phyloP scores from a whole-genome alignment of 495 filamentous ascomycete species.

The Hypoxylon intermedium region DNA sequence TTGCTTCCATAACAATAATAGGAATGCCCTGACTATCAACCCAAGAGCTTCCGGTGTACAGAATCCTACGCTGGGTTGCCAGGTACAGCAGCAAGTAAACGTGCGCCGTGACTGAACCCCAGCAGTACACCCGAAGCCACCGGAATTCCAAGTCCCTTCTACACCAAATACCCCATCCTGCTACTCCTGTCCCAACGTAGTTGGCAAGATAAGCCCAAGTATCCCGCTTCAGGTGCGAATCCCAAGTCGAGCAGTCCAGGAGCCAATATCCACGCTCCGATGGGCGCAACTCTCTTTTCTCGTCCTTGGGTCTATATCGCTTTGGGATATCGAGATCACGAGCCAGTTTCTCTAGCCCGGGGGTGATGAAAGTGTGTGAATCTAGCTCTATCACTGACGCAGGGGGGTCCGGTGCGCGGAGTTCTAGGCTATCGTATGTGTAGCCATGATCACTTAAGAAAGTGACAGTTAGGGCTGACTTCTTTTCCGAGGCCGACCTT shows the following conservation, averaged over 20 bases:
- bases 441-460: constrained; percentile 36
- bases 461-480: constrained; percentile 14
- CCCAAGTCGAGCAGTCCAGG: constrained; percentile 59
- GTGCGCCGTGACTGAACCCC: constrained; percentile 67
- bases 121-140: constrained; percentile 66
- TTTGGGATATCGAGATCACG: constrained; percentile 56
- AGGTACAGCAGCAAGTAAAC: constrained; percentile 71
- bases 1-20: constrained; percentile 52
- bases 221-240: constrained; percentile 44
- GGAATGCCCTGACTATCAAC: constrained; percentile 60
- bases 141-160: constrained; percentile 45
- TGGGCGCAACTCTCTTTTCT: constrained; percentile 57
- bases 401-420: constrained; percentile 47
- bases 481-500: constrained; percentile 7
- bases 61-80: constrained; percentile 64
- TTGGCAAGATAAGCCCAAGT: constrained; percentile 69
- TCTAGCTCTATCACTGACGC: constrained; percentile 28
- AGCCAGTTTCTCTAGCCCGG: constrained; percentile 60
- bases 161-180: constrained; percentile 72
- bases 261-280: constrained; percentile 76
- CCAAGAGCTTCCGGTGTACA: constrained; percentile 63
- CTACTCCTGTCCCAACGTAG: constrained; percentile 63
- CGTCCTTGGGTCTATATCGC: constrained; percentile 59
- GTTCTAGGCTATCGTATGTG: constrained; percentile 44
- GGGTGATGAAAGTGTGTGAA: constrained; percentile 55